phyloP scores from a whole-genome alignment of 495 filamentous ascomycete species.

The Neurospora sp. region DNA sequence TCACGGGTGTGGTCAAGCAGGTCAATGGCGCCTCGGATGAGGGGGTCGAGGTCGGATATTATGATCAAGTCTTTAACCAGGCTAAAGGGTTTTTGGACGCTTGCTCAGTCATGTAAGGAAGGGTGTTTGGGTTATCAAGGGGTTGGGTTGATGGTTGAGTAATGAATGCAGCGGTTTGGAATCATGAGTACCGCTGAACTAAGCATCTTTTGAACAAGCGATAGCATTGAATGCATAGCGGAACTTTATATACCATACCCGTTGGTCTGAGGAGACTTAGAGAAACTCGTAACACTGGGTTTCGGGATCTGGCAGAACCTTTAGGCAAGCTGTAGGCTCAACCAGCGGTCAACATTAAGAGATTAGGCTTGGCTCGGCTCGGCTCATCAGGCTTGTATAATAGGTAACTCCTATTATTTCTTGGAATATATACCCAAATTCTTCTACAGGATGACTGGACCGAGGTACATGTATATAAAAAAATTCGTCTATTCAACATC shows the following conservation, averaged over 20 bases:
- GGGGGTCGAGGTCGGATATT: slow-evolving; percentile 30
- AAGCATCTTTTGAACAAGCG: neutral
- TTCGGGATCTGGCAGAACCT: no score
- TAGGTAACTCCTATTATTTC: no score
- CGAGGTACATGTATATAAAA: no score
- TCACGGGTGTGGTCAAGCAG: slow-evolving; percentile 57
- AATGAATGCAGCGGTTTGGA: neutral
- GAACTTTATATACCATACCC: neutral
- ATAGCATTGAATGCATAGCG: neutral
- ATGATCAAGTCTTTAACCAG: slow-evolving; percentile 33
- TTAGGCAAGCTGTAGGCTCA: no score
- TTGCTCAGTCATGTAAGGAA: slow-evolving; percentile 33
- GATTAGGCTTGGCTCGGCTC: no score
- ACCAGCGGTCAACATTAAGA: no score
- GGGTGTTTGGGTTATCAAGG: neutral
- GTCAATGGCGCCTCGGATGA: slow-evolving; percentile 25
- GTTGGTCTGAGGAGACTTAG: neutral
- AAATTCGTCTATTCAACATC: no score
- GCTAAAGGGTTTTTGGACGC: slow-evolving; percentile 20
- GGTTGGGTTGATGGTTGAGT: neutral
- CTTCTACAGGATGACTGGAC: no score
- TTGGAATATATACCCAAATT: no score
- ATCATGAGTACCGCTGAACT: neutral
- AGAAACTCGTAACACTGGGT: neutral
- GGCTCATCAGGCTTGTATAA: no score